Conservation (phyloP, 139 green algal genomes). For the Medakamo hakoo region DNA sequence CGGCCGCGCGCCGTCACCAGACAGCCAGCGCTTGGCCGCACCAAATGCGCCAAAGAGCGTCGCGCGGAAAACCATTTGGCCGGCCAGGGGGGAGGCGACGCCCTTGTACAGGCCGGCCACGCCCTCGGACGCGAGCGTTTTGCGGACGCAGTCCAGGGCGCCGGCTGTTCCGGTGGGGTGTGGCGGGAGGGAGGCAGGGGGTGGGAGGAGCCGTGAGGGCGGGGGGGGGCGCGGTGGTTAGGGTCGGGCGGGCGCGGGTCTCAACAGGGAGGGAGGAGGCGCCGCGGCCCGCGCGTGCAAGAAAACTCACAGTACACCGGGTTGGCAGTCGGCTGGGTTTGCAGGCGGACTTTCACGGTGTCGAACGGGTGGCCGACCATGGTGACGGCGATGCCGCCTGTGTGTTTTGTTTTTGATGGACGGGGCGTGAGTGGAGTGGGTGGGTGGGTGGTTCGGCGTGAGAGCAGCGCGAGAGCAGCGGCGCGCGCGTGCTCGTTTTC, state of each 20-base stretch:
- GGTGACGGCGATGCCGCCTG: slow-evolving; percentile 77
- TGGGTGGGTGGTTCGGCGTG: neutral
- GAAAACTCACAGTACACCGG: slow-evolving; percentile 74
- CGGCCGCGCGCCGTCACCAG: slow-evolving; percentile 43
- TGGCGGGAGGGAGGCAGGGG: too few relatives aligned
- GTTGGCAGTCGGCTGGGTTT: slow-evolving; percentile 69
- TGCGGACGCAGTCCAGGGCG: slow-evolving; percentile 70
- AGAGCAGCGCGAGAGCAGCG: neutral
- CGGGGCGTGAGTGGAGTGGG: neutral
- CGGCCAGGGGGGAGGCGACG: slow-evolving; percentile 71
- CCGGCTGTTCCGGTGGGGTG: slow-evolving; percentile 46
- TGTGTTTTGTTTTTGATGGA: neutral
- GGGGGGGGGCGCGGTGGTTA: too few relatives aligned
- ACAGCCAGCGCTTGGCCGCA: slow-evolving; percentile 51
- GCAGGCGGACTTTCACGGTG: slow-evolving; percentile 82
- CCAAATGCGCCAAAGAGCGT: slow-evolving; percentile 77
- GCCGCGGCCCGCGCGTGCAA: too few relatives aligned
- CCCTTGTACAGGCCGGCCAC: slow-evolving; percentile 82
- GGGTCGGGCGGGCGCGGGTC: too few relatives aligned
- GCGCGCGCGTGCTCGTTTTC: too few relatives aligned
- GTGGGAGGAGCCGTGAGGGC: too few relatives aligned
- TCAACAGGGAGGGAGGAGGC: too few relatives aligned
- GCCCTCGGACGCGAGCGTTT: slow-evolving; percentile 84
- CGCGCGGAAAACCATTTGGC: slow-evolving; percentile 87
- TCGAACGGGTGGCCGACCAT: slow-evolving; percentile 79